These are phyloP conservation scores for Cyclocybe cylindracea DNA, from an alignment of 768 basidiomycete genomes.

Conservation along the genomic window DNA sequence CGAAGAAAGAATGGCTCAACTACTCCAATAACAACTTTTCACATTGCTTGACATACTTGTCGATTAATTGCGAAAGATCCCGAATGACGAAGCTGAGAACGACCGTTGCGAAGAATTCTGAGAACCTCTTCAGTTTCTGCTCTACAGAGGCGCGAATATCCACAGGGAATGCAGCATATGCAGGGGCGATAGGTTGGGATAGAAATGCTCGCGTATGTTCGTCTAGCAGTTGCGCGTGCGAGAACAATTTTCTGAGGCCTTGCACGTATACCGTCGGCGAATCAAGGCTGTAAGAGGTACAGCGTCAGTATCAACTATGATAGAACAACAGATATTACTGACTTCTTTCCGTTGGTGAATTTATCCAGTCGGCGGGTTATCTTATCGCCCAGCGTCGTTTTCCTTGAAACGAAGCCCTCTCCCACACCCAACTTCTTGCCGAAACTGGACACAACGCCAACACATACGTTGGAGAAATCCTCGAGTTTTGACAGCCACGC, in stretches of 20 bases:
- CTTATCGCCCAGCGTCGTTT: slow-evolving; percentile 77
- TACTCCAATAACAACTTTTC: slow-evolving; percentile 91
- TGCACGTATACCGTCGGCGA: slow-evolving; percentile 85
- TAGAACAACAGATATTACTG: slow-evolving; percentile 22
- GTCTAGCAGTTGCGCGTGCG: slow-evolving; percentile 77
- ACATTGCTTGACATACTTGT: slow-evolving; percentile 93
- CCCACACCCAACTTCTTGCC: slow-evolving; percentile 89
- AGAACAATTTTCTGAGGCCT: slow-evolving; percentile 73
- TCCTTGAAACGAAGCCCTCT: slow-evolving; percentile 84
- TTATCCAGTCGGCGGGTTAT: slow-evolving; percentile 78
- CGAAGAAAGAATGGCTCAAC: slow-evolving; percentile 16
- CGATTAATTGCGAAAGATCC: slow-evolving; percentile 81
- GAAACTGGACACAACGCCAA: slow-evolving; percentile 77
- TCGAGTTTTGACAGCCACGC: slow-evolving; percentile 78
- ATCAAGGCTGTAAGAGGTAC: slow-evolving; percentile 62
- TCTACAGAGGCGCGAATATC: slow-evolving; percentile 69
- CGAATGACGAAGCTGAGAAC: slow-evolving; percentile 88
- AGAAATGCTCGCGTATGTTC: slow-evolving; percentile 80
- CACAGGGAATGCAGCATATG: slow-evolving; percentile 69
- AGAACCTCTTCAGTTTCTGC: slow-evolving; percentile 73
- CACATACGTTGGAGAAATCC: slow-evolving; percentile 78
- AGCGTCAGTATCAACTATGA: slow-evolving; percentile 5
- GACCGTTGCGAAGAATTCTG: slow-evolving; percentile 91
- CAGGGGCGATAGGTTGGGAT: slow-evolving; percentile 64
- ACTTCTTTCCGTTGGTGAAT: slow-evolving; percentile 90